Base-by-base conservation (phyloP, 805 yeast species). In the Pichia californica region DNA sequence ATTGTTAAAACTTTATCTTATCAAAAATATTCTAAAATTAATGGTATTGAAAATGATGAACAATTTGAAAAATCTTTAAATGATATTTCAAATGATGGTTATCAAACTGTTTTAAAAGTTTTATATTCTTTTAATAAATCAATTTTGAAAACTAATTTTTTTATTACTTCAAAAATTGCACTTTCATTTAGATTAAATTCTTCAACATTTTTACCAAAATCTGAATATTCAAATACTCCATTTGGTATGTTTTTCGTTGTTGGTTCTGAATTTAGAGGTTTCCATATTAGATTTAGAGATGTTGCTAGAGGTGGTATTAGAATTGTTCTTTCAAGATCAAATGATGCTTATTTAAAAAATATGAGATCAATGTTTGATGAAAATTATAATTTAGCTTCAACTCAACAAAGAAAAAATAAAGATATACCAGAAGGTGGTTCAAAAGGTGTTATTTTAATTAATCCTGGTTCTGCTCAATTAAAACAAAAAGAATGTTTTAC, bases 341-440 rank as follows among this genome's bases (percentile, higher is more conserved):
- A 70, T 46, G 98, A 93, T 66, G 88, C 88, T 40, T 93, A 88
- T 64, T 77, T 81, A 40, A 77, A 79, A 57, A 91, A 93, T 59
- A 82, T 83, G 52, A 80, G 95, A 54, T 85, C 86, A 55, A 75
- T 91, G 67, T 88, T 91, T 63, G 98, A 93, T 64, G 99, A 91
- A 67, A 91, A 93, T 68, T 91, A 93, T 68, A 89, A 89, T 62
- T 76, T 91, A 64, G 98, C 99, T 32, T 78, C 82, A 44, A 91
- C 99, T 35, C 99, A 91, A 68, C 99, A 93, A 70, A 77, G 91
- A 53, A 91, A 91, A 68, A 93, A 91, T 70, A 91, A 91, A 71
- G 99, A 91, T 70, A 93, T 91, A 47, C 98, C 99, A 38, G 99
- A 91, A 72, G 98, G 99, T 61, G 99, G 99, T 30, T 87, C 97